phyloP scores from a whole-genome alignment of 1,284 basidiomycete genomes.

The Chiua sp. region DNA sequence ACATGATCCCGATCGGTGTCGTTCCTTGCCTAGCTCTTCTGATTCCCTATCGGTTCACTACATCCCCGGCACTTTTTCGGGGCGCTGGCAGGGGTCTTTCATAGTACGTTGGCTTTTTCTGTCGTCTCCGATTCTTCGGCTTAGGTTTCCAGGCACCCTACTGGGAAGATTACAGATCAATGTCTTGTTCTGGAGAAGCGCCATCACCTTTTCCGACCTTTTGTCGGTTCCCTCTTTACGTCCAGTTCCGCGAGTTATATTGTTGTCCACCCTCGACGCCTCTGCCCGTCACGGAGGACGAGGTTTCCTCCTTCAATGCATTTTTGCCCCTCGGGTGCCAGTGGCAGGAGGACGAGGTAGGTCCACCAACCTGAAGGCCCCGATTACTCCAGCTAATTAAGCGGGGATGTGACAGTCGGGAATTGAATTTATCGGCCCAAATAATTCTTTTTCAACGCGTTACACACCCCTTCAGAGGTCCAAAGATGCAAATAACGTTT shows the following conservation, averaged over 20 bases:
- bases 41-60: conserved; percentile 33
- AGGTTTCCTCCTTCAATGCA: conserved; percentile 41
- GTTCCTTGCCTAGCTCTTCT: conserved; percentile 22
- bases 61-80: conserved; percentile 47
- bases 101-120: conserved; percentile 38
- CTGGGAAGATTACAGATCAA: conserved; percentile 40
- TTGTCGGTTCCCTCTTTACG: conserved; percentile 49
- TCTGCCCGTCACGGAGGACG: conserved; percentile 30
- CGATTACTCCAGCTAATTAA: conserved; percentile 8
- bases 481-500: conserved; percentile 17
- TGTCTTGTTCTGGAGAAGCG: conserved; percentile 36
- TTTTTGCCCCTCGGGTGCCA: conserved; percentile 49
- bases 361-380: conserved; percentile 2
- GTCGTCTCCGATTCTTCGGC: not conserved
- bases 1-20: conserved; percentile 39
- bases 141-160: conserved; percentile 41
- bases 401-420: conserved; percentile 40
- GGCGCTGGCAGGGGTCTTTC: conserved; percentile 52
- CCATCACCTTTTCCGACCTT: conserved; percentile 41
- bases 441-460: conserved; percentile 39
- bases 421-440: conserved; percentile 44
- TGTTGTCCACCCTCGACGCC: conserved; percentile 37
- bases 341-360: conserved; percentile 43
- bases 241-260: conserved; percentile 52
- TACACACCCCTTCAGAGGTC: conserved; percentile 35